Evolutionary conservation across 176 grass and related monocot genomes (phyloP), one percentile per base, ranked within the genome.

Genomic region (Panicum miliaceum): DNA sequence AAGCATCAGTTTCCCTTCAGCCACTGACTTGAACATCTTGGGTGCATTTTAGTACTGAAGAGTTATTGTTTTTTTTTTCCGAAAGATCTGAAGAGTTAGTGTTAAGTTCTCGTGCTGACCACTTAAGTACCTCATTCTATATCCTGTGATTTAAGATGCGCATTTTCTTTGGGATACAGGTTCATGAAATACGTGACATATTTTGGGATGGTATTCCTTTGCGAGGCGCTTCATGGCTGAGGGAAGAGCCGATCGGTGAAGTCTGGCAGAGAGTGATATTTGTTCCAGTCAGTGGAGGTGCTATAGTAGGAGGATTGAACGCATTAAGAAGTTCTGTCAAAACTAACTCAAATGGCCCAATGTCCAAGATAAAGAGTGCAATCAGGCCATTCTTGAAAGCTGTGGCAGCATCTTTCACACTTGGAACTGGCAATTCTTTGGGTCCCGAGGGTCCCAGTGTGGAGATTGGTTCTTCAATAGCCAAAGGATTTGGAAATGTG

Each of bases 381-480:
- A 80, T 89, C 46, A 85, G 86, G 75, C 91, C 91, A 82, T 71
- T 91, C 69, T 77, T 98, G 85, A 98, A 98, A 88, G 89, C 93
- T 12, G 32, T 92, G 63, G 89, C 89, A 32, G 96, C 93, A 90
- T 88, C 96, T 73, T 89, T 98, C 72, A 98, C 96, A 0, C 93
- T 98, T 34, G 91, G 96, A 86, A 98, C 96, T 27, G 96, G 91
- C 38, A 98, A 98, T 78, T 95, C 96, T 48, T 85, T 98, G 69
- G 96, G 96, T 9, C 96, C 96, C 34, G 96, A 98, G 82, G 96
- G 96, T 46, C 96, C 92, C 52, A 98, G 92, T 73, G 96, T 98
- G 9, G 92, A 98, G 56, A 98, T 98, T 70, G 96, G 96, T 68
- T 95, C 96, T 42, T 42, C 90, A 22, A 85, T 98, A 93, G 96